Conservation (phyloP, 768 basidiomycete genomes). For the Termitomyces sp. region DNA sequence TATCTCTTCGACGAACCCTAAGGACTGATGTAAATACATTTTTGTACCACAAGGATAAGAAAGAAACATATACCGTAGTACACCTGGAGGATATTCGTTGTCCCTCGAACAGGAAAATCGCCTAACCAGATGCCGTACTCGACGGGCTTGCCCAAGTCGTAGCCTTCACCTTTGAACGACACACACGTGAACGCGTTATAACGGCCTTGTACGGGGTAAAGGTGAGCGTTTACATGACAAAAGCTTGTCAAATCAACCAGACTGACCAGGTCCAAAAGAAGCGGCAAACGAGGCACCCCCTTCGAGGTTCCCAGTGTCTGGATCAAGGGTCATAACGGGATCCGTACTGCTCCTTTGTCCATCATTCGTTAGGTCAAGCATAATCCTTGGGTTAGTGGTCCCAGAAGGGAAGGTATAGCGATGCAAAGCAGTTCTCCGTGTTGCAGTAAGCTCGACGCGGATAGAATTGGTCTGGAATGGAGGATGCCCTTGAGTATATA, state of each 20-base stretch:
- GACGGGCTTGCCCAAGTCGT: constrained; percentile 36
- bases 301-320: constrained; percentile 42
- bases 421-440: constrained; percentile 54
- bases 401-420: constrained; percentile 51
- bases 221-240: background rate
- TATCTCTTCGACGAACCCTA: constrained; percentile 45
- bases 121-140: constrained; percentile 55
- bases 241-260: background rate
- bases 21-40: background rate
- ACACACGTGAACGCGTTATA: constrained; percentile 58
- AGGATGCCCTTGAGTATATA: background rate
- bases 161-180: constrained; percentile 53
- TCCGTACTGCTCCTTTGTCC: constrained; percentile 47
- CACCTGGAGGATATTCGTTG: constrained; percentile 39
- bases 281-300: constrained; percentile 46
- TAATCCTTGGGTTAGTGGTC: constrained; percentile 44
- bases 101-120: constrained; percentile 42
- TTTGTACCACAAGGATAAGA: background rate
- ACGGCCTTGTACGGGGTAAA: constrained; percentile 27
- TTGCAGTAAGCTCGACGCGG: constrained; percentile 56
- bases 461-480: constrained; percentile 47
- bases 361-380: constrained; percentile 61
- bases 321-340: constrained; percentile 44
- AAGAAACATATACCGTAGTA: constrained; percentile 34
- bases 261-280: constrained; percentile 49